phyloP scores from a whole-genome alignment of 768 basidiomycete genomes.

The Fistulinella prunicolor region DNA sequence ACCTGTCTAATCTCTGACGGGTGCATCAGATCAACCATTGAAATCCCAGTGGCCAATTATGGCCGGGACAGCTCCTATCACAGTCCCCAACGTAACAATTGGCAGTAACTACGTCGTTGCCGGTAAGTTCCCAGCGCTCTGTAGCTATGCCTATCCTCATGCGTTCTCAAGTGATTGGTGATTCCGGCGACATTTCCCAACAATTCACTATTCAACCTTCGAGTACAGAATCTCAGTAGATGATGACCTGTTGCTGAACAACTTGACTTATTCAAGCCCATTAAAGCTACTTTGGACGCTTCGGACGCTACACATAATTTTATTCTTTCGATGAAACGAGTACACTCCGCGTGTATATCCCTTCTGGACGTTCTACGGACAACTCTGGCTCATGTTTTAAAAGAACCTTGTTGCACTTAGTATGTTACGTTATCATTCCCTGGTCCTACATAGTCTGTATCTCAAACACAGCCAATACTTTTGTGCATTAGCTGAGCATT shows the following conservation, averaged over 20 bases:
- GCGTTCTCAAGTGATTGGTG: constrained; percentile 52
- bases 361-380: constrained; percentile 18
- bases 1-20: constrained; percentile 4
- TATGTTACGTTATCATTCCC: too few species aligned
- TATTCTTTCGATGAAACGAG: constrained; percentile 6
- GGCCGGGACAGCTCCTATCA: constrained; percentile 46
- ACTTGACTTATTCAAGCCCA: background rate
- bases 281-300: background rate
- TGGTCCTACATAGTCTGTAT: too few species aligned
- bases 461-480: too few species aligned
- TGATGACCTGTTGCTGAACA: background rate
- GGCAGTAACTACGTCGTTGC: constrained; percentile 57
- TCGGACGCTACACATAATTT: constrained; percentile 1
- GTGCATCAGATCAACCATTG: constrained; percentile 50
- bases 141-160: background rate
- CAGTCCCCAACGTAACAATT: constrained; percentile 47
- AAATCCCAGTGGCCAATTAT: constrained; percentile 53
- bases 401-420: too few species aligned
- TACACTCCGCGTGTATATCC: constrained; percentile 1
- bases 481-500: too few species aligned
- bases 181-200: constrained; percentile 62
- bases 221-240: background rate
- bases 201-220: constrained; percentile 48
- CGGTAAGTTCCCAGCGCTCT: constrained; percentile 41
- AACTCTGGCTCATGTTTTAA: too few species aligned